These are phyloP conservation scores for Erythrobasidium hasegawianum DNA, from an alignment of 1,284 basidiomycete genomes.

Conservation along the genomic window DNA sequence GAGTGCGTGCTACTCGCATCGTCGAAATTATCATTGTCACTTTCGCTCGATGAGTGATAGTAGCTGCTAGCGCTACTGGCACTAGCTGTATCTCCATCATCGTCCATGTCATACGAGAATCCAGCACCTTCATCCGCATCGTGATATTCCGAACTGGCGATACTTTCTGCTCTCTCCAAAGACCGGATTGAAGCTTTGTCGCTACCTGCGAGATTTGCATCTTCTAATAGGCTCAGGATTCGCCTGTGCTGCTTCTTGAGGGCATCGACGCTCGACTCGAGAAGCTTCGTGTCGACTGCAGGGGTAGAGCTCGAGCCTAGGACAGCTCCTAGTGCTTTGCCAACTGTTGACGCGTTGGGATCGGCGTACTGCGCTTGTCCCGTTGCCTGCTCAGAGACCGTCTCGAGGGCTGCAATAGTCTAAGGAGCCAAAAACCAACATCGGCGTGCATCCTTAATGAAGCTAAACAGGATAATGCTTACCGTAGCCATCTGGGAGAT, in stretches of 20 bases:
- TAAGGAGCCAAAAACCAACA: not conserved
- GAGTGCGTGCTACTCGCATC: conserved; percentile 13
- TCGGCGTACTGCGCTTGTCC: not conserved
- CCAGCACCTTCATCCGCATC: conserved; percentile 21
- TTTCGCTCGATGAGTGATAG: conserved; percentile 6
- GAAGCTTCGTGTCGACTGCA: not conserved
- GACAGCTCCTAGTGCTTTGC: conserved; percentile 9
- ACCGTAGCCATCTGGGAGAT: conserved; percentile 22
- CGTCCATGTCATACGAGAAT: conserved; percentile 28
- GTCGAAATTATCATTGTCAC: conserved; percentile 10
- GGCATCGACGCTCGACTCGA: conserved; percentile 6
- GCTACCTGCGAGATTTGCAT: conserved; percentile 12
- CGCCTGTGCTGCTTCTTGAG: conserved; percentile 11
- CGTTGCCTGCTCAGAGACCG: not conserved
- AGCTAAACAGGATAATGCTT: too few species aligned
- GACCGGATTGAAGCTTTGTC: conserved; percentile 4
- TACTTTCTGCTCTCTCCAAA: conserved; percentile 28
- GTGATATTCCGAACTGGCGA: conserved; percentile 17
- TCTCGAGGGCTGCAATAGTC: not conserved
- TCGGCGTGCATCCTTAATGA: not conserved
- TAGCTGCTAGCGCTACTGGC: not conserved
- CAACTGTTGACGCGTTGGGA: not conserved
- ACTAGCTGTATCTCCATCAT: conserved; percentile 10
- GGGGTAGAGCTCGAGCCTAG: not conserved
- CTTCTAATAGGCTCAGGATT: conserved; percentile 11